phyloP scores from a whole-genome alignment of 495 filamentous ascomycete species.

The Platismatia glauca region DNA sequence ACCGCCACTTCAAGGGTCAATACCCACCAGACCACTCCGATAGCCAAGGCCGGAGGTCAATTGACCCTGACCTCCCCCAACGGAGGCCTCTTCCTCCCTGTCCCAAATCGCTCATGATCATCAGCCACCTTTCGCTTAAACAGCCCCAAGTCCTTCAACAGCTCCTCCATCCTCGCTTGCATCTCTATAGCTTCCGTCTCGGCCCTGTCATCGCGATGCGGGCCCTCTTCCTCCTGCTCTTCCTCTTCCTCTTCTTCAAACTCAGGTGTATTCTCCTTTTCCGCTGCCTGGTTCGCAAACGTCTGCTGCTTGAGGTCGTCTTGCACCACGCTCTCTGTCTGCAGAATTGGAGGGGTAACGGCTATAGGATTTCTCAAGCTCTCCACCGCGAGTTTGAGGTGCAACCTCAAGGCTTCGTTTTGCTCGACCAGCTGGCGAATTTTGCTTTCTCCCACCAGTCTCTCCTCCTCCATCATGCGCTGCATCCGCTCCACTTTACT shows the following conservation, averaged over 20 bases:
- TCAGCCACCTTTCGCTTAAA: constrained; percentile 78
- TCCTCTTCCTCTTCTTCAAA: constrained; percentile 36
- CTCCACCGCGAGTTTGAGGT: constrained; percentile 77
- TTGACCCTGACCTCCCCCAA: constrained; percentile 23
- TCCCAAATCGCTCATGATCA: constrained; percentile 54
- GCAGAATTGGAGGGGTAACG: constrained; percentile 31
- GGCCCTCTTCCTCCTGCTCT: constrained; percentile 33
- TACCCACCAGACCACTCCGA: not conserved
- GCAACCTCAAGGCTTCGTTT: constrained; percentile 79
- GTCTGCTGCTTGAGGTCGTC: constrained; percentile 12
- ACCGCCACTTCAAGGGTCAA: not conserved
- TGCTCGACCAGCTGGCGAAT: constrained; percentile 77
- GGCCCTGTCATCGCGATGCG: constrained; percentile 33
- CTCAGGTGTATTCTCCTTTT: constrained; percentile 25
- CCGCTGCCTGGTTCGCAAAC: constrained; percentile 15
- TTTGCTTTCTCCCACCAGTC: constrained; percentile 81
- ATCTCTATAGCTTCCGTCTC: constrained; percentile 37
- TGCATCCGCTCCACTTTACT: constrained; percentile 75
- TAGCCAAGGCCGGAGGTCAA: not conserved
- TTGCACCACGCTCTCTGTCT: constrained; percentile 11
- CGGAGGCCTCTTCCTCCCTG: constrained; percentile 20
- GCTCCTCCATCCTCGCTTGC: constrained; percentile 34
- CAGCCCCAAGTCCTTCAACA: constrained; percentile 50
- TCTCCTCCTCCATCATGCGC: constrained; percentile 85
- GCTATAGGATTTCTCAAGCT: constrained; percentile 83